Percentiles rank a stretch among this genome's conserved stretches.
Conservation (phyloP, 148 eudicot genomes). For the Dianthus caryophyllus region DNA sequence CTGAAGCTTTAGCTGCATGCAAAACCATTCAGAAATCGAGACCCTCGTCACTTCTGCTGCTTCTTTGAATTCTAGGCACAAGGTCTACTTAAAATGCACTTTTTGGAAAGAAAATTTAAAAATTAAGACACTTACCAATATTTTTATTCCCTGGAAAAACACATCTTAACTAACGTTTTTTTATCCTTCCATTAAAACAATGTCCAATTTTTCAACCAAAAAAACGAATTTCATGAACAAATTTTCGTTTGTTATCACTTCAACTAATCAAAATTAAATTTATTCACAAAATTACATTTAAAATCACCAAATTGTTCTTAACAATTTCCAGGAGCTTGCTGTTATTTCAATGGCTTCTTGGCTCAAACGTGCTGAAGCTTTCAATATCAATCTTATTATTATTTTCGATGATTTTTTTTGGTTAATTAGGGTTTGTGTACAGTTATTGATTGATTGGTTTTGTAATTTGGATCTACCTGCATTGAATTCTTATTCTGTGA, state of each 20-base stretch:
- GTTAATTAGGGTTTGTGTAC: background rate
- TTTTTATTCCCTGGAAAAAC: background rate
- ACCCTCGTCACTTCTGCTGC: conserved; percentile 81
- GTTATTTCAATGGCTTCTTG: conserved; percentile 54
- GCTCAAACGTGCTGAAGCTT: conserved; percentile 94
- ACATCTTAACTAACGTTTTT: conserved; percentile 21
- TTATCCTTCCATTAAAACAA: background rate
- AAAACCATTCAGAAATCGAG: conserved; percentile 97
- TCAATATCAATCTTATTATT: background rate
- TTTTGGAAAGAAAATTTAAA: too few species aligned
- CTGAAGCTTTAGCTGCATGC: conserved; percentile 82
- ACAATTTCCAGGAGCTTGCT: conserved; percentile 1
- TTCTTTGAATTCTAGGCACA: too few species aligned
- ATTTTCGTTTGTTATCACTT: background rate
- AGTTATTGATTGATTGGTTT: background rate
- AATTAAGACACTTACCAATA: too few species aligned
- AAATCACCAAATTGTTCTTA: conserved; percentile 22
- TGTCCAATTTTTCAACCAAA: conserved; percentile 10
- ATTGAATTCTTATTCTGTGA: conserved; percentile 6
- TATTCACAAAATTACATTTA: background rate
- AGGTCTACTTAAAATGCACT: too few species aligned
- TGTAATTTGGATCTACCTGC: conserved; percentile 23
- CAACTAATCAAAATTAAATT: conserved; percentile 2
- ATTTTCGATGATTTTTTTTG: conserved; percentile 6
- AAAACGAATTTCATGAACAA: background rate